These are phyloP conservation scores for Pichia rugopelliculosa DNA, from an alignment of 805 yeast species.

Conservation along the genomic window DNA sequence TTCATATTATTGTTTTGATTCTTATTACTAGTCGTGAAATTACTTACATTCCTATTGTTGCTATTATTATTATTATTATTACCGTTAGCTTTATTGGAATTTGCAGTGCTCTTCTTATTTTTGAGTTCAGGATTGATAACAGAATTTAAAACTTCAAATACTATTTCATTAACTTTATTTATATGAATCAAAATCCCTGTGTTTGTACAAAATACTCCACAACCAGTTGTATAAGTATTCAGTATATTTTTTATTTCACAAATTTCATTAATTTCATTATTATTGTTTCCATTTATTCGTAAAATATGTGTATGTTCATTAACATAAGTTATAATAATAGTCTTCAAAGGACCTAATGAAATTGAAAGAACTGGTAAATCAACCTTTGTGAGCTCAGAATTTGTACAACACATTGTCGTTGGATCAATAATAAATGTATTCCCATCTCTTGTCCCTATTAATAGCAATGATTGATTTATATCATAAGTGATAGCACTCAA, in stretches of 20 bases:
- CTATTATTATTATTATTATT: neutral
- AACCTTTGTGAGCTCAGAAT: slow-evolving; percentile 4
- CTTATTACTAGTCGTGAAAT: neutral
- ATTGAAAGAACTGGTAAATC: slow-evolving; percentile 9
- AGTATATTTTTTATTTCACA: neutral
- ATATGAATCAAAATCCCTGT: neutral
- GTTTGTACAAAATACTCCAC: neutral
- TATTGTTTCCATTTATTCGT: neutral
- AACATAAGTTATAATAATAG: neutral
- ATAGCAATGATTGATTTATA: neutral
- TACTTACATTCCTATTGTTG: neutral
- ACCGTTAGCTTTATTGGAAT: neutral
- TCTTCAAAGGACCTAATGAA: slow-evolving; percentile 1
- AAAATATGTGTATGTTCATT: slow-evolving; percentile 2
- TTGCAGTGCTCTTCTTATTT: neutral
- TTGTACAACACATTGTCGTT: slow-evolving; percentile 5
- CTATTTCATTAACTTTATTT: neutral
- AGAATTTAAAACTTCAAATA: neutral
- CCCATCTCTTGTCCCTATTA: slow-evolving; percentile 14
- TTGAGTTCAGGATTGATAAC: neutral
- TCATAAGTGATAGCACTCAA: slow-evolving; percentile 5
- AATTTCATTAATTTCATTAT: neutral
- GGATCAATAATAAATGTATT: slow-evolving; percentile 10
- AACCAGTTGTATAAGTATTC: neutral
- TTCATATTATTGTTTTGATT: neutral